These are phyloP conservation scores for Teratosphaeriaceae sp. DNA, from an alignment of 2,329 filamentous ascomycete genomes.

Conservation along the genomic window DNA sequence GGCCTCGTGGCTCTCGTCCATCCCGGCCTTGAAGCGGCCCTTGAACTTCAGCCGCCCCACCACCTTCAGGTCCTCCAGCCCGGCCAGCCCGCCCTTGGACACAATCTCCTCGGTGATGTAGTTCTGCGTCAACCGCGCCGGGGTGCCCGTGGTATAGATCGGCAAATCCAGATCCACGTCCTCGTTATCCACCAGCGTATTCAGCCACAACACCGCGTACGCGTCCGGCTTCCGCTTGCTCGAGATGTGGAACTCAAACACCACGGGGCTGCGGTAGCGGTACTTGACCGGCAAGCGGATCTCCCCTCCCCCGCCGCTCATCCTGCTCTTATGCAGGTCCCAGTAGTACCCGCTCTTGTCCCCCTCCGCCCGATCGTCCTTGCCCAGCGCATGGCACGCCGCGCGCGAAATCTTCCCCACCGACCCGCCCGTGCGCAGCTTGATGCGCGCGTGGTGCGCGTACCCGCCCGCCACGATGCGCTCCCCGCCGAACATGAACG, in stretches of 20 bases:
- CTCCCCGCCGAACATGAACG: conserved; percentile 77
- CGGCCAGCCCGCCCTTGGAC: conserved; percentile 48
- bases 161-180: conserved; percentile 75
- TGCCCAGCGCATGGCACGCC: conserved; percentile 48
- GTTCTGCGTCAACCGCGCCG: conserved; percentile 75
- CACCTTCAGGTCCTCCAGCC: conserved; percentile 68
- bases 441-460: conserved; percentile 58
- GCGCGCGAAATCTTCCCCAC: conserved; percentile 61
- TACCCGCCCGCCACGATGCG: conserved; percentile 61
- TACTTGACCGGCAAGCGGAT: conserved; percentile 81
- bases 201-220: conserved; percentile 78
- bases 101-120: conserved; percentile 80
- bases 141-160: conserved; percentile 76
- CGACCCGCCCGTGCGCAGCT: conserved; percentile 77
- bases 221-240: conserved; percentile 65
- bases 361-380: conserved; percentile 42
- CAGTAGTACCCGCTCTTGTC: conserved; percentile 49
- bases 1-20: conserved; percentile 73
- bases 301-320: conserved; percentile 29
- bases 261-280: conserved; percentile 81
- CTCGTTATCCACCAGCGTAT: conserved; percentile 76
- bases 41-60: conserved; percentile 75
- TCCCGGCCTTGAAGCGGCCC: conserved; percentile 81
- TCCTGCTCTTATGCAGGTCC: conserved; percentile 41
- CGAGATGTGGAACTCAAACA: conserved; percentile 73